Evolutionary conservation across 1,284 basidiomycete species (phyloP), one percentile per base, ranked within the genome.

Genomic region (Irpex sp.): DNA sequence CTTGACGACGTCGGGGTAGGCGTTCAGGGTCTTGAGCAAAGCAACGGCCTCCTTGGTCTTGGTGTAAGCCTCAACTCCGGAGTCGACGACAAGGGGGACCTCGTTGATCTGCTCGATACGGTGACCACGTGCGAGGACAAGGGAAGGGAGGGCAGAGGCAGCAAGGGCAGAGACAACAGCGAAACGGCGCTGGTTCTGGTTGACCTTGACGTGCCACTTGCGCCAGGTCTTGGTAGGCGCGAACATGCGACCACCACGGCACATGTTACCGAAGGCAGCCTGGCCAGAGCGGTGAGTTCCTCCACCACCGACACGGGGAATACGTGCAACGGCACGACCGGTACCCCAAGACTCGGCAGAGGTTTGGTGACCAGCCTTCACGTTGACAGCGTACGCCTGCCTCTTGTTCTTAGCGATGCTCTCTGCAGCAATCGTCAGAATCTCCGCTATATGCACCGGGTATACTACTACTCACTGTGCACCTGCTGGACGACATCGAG

Each of bases 221-320:
- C 97, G 92, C 97, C 97, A 99, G 76, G 91, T 94, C 87, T 97
- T 98, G 82, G 97, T 99, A 52, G 97, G 97, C 55, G 97, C 96
- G 82, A 99, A 99, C 97, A 99, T 99, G 78, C 97, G 96, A 87
- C 97, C 97, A 77, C 97, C 96, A 81, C 96, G 93, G 85, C 95
- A 97, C 96, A 98, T 97, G 91, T 98, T 97, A 78, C 97, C 97
- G 83, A 99, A 98, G 51, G 97, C 96, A 77, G 94, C 97, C 92
- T 97, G 96, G 68, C 97, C 97, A 67, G 97, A 97, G 73, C 97
- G 94, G 85, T 97, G 94, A 71, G 97, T 99, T 83, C 97, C 97
- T 79, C 94, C 93, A 80, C 97, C 97, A 77, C 95, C 95, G 69
- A 99, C 97, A 94, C 97, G 97, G 80, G 97, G 97, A 78, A 99